A percentile compares a stretch with the other conserved stretches of the same genome.
phyloP scores from a whole-genome alignment of 202 grass and related monocot species.

The Digitaria exilis region DNA sequence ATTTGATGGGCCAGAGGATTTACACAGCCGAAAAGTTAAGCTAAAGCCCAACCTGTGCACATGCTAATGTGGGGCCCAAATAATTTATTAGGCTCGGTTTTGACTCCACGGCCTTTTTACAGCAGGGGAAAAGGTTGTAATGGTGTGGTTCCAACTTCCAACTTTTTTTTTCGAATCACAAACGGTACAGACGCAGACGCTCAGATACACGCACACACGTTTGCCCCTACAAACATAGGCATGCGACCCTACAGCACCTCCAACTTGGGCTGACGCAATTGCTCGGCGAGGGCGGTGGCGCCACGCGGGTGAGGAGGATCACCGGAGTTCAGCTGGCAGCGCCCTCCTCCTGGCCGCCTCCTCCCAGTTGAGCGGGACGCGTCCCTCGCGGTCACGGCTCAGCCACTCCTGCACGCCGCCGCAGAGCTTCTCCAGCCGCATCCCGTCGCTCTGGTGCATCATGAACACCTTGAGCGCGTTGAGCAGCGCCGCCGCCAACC shows the following conservation, averaged over 20 bases:
- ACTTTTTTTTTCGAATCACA: too few species aligned
- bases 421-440: constrained; percentile 75
- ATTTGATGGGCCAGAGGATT: neutral
- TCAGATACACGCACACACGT: too few species aligned
- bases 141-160: too few species aligned
- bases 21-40: neutral
- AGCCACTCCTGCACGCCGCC: constrained; percentile 83
- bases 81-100: neutral
- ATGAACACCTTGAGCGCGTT: constrained; percentile 69
- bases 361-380: constrained; percentile 50
- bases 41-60: neutral
- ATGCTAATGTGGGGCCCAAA: neutral
- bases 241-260: too few species aligned
- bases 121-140: neutral
- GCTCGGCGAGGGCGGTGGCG: neutral
- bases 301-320: neutral
- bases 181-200: too few species aligned
- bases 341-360: constrained; percentile 26
- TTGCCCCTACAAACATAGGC: too few species aligned
- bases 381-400: constrained; percentile 51
- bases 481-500: constrained; percentile 56
- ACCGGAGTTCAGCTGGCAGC: constrained; percentile 32
- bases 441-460: constrained; percentile 65
- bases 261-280: neutral
- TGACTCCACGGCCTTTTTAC: neutral